A percentile compares a stretch with the other conserved stretches of the same genome.
Conservation (phyloP, 306 rosid species). For the Prunus padus region DNA sequence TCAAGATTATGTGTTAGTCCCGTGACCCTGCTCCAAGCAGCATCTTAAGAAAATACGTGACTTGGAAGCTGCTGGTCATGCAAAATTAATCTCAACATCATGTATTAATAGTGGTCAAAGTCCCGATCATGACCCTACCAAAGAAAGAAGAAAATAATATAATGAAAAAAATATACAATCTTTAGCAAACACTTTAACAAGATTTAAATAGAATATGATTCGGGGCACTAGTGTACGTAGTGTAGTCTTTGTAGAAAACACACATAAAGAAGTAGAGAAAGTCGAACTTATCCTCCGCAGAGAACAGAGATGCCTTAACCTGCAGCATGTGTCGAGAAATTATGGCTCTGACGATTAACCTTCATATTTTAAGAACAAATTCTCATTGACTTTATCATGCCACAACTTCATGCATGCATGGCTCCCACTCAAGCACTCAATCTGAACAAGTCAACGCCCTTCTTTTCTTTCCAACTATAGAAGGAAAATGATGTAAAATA, state of each 20-base stretch:
- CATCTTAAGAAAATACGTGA: too few relatives aligned
- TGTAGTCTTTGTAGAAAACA: not conserved
- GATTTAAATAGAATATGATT: not conserved
- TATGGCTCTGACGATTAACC: not conserved
- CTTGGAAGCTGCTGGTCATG: too few relatives aligned
- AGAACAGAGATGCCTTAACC: not conserved
- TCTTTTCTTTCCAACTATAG: not conserved
- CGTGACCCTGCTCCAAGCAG: too few relatives aligned
- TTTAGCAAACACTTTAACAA: not conserved
- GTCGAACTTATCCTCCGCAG: not conserved
- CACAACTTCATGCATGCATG: not conserved
- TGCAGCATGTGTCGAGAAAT: not conserved
- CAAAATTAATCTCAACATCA: too few relatives aligned
- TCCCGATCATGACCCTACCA: not conserved
- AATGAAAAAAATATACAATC: not conserved
- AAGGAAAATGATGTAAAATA: too few relatives aligned
- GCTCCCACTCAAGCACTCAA: not conserved
- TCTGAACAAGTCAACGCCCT: constrained; percentile 1
- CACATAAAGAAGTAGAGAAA: not conserved
- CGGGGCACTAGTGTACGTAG: not conserved
- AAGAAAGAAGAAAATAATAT: not conserved
- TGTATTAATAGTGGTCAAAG: not conserved
- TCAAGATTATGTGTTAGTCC: too few relatives aligned
- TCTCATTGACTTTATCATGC: not conserved
- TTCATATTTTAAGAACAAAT: constrained; percentile 1